Evolutionary conservation across 495 filamentous ascomycete species (phyloP), one percentile per base, ranked within the genome.

Genomic region (Xylaria longipes): DNA sequence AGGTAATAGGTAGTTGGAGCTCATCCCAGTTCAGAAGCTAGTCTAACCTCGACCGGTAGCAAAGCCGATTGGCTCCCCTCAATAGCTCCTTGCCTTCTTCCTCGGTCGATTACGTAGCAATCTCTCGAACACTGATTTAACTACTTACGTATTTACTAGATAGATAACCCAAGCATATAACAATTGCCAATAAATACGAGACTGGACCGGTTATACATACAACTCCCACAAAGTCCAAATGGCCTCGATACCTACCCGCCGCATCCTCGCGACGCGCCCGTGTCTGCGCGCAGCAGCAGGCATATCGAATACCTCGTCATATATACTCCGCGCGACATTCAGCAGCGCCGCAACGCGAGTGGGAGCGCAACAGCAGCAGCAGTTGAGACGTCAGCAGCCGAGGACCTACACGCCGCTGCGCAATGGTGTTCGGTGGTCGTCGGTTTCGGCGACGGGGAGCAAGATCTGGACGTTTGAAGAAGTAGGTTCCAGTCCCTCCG

Each of bases 391-490:
- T 43, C 15, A 29, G 45, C 54, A 66, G 41, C 61, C 14, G 25
- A n/a, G 33, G 31, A 58, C 15, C 5, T 11, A 33, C 37, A 29
- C 41, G 20, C 7, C 41, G n/a, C 11, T 45, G 5, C 22, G 12
- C 39, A 25, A 0, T 27, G n/a, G 35, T 8, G 48, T 69, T n/a
- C 73, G 75, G 48, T 72, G 71, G 68, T 78, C 71, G 20, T 76
- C 79, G 39, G 69, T 61, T 1, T 73, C 77, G 39, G 62, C 74
- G 39, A 65, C 72, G 11, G 70, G 60, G 58, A 82, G 73, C 74
- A 85, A 82, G 79, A 82, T 84, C 63, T 88, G 81, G 78, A 75
- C 39, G 11, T 87, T 87, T 72, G 80, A 85, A 58, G 81, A 83
- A 22, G 85, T 87, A 69, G 29, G 77, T n/a, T n/a, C n/a, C n/a